These are phyloP conservation scores for Circinella umbellata DNA, from an alignment of 371 early-diverging fungal genomes.

Conservation along the genomic window DNA sequence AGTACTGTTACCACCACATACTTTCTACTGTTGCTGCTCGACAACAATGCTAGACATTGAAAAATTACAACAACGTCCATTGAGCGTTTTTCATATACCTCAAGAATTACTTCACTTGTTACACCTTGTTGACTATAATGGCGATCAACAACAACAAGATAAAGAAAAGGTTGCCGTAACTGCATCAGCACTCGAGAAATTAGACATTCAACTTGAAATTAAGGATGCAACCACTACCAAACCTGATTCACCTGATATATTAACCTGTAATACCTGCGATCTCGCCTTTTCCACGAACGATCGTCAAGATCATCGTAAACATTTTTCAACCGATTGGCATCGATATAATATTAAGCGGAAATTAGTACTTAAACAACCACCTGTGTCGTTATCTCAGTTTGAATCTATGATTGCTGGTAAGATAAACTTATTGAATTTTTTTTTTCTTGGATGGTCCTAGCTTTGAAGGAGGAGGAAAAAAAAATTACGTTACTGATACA, in stretches of 20 bases:
- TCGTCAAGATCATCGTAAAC: slow-evolving; percentile 86
- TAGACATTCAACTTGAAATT: slow-evolving; percentile 6
- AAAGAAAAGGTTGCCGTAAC: not conserved
- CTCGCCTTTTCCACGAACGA: slow-evolving; percentile 72
- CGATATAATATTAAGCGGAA: slow-evolving; percentile 95
- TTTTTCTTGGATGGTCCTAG: too few species aligned
- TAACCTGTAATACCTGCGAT: slow-evolving; percentile 83
- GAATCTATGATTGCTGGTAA: slow-evolving; percentile 70
- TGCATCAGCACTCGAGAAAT: not conserved
- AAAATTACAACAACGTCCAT: slow-evolving; percentile 14
- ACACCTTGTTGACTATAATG: slow-evolving; percentile 25
- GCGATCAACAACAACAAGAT: slow-evolving; percentile 10
- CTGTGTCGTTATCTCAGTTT: slow-evolving; percentile 84
- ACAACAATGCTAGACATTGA: slow-evolving; percentile 5
- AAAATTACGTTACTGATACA: too few species aligned
- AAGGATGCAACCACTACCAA: not conserved
- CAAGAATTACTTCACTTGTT: slow-evolving; percentile 27
- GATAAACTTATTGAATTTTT: not conserved
- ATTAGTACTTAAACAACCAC: slow-evolving; percentile 74
- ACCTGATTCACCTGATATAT: slow-evolving; percentile 1
- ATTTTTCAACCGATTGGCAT: slow-evolving; percentile 95
- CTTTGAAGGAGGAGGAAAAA: too few species aligned
- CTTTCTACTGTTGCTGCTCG: too few species aligned
- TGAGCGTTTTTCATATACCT: slow-evolving; percentile 33
- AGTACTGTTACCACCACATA: too few species aligned